Conservation (phyloP, 1,139 yeast genomes). For the Yamadazyma triangularis region DNA sequence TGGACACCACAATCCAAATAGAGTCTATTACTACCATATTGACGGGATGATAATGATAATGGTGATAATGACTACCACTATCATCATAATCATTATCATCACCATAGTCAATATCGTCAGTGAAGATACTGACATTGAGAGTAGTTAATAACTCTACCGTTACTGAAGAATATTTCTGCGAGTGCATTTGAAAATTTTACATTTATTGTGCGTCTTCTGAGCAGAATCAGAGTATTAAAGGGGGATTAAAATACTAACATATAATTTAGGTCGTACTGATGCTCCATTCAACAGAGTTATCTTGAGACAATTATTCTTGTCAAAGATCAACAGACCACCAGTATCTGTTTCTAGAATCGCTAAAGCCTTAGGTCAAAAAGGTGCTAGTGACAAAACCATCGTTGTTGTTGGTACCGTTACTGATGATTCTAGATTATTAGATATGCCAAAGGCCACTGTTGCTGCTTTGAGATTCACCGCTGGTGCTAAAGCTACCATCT, state of each 20-base stretch:
- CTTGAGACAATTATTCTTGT: slow-evolving; percentile 91
- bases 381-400: slow-evolving; percentile 85
- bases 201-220: slow-evolving; percentile 51
- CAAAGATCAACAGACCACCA: slow-evolving; percentile 99
- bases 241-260: slow-evolving; percentile 46
- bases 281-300: slow-evolving; percentile 98
- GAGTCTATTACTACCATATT: too few species aligned
- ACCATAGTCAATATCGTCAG: too few species aligned
- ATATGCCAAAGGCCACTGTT: slow-evolving; percentile 94
- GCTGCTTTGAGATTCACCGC: slow-evolving; percentile 99
- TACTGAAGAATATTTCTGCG: too few species aligned
- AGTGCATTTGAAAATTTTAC: slow-evolving; percentile 9
- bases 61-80: too few species aligned
- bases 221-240: slow-evolving; percentile 49
- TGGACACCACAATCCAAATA: too few species aligned
- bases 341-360: slow-evolving; percentile 91
- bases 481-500: slow-evolving; percentile 96
- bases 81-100: too few species aligned
- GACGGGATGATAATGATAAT: too few species aligned
- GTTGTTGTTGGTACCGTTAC: slow-evolving; percentile 99
- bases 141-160: too few species aligned
- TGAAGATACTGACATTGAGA: too few species aligned
- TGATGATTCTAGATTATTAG: slow-evolving; percentile 91
- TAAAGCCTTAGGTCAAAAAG: slow-evolving; percentile 78
- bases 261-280: slow-evolving; percentile 83